These are phyloP conservation scores for Eragrostis tef DNA, from an alignment of 202 grass and related monocot genomes.

Conservation along the genomic window DNA sequence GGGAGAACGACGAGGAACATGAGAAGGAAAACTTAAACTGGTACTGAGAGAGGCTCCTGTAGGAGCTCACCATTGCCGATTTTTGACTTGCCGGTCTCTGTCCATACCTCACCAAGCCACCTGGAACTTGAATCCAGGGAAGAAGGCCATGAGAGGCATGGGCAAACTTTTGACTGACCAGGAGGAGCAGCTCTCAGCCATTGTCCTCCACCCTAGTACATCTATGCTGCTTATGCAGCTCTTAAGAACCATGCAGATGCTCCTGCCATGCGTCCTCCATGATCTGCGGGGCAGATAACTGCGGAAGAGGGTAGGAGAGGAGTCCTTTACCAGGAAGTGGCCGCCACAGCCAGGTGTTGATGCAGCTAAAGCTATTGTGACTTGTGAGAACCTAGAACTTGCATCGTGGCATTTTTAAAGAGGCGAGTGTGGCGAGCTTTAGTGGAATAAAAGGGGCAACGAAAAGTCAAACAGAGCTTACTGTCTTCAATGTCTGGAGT, in stretches of 20 bases:
- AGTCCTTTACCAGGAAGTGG: constrained; percentile 14
- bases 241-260: constrained; percentile 45
- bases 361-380: constrained; percentile 30
- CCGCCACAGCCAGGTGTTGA: constrained; percentile 2
- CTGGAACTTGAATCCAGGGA: constrained; percentile 39
- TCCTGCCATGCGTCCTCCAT: constrained; percentile 48
- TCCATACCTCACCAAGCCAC: constrained; percentile 41
- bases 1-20: background rate
- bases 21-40: background rate
- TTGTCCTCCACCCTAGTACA: constrained; percentile 41
- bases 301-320: background rate
- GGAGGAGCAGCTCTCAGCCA: constrained; percentile 29
- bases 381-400: constrained; percentile 34
- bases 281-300: constrained; percentile 30
- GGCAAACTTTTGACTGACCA: constrained; percentile 38
- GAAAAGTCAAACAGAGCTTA: constrained; percentile 32
- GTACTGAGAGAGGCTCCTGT: constrained; percentile 42
- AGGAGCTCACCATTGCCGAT: constrained; percentile 50
- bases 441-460: background rate
- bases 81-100: constrained; percentile 53
- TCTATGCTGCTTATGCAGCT: background rate
- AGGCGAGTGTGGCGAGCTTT: constrained; percentile 26
- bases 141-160: constrained; percentile 35
- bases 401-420: constrained; percentile 43
- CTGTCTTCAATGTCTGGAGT: constrained; percentile 1